Evolutionary conservation across 257 asterid genomes (phyloP), one percentile per base, ranked within the genome.

Genomic region (Solanum microdontum): DNA sequence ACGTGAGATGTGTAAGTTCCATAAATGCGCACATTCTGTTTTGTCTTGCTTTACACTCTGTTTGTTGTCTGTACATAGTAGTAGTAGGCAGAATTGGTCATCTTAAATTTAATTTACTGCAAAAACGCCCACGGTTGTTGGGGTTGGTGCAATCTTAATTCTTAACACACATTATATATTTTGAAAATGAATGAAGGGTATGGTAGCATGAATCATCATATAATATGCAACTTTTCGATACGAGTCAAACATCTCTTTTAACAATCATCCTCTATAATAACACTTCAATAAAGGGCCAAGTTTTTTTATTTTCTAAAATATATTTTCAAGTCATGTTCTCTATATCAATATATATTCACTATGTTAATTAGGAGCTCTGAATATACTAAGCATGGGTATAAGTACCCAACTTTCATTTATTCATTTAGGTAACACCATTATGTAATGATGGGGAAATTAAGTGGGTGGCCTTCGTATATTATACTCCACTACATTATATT

Each of bases 1-100:
- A 94, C 94, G 28, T 74, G 40, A 89, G 68, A 92, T 90, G 93
- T 66, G 93, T 66, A 92, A 89, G 87, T 89, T 40, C 45, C 64
- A 43, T 79, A 43, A 88, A 87, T 94, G 60, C 84, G 89, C 90
- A 90, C 82, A 82, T 69, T 88, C 93, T 43, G 34, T 43, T 72
- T 72, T 39, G 24, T 12, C 34, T 26, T 77, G 62, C 64, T 79
- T 24, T 72, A 8, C 84, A 43, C 84, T 43, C 66, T 43, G 39
- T 40, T 3, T 76, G 58, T 26, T 43, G 43, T 82, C 69, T 82
- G 43, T 28, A 45, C 40, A 45, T 43, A 45, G 11, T 45, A 43
- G 28, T 45, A 43, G 23, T 40, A 39, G 64, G 37, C 64, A 48
- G 12, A 45, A 79, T 45, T 30, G 69, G 85, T 80, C 40, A 48